Conservation (phyloP, 2,329 filamentous ascomycete genomes). For the Aspergillus novofumigatus region DNA sequence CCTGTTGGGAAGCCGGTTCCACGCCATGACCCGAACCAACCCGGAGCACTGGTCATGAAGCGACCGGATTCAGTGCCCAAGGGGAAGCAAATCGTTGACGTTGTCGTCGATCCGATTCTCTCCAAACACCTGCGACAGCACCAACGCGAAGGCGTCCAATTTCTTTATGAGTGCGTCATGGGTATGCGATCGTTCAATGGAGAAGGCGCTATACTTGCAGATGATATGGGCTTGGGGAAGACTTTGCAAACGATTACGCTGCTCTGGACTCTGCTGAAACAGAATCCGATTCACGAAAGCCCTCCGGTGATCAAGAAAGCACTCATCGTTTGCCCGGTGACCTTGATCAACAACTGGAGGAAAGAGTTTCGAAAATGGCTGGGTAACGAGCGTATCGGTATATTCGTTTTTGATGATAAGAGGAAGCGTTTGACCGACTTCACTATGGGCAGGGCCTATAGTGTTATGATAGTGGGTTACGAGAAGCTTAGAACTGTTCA, state of each 20-base stretch:
- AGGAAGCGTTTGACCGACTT: constrained; percentile 62
- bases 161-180: constrained; percentile 74
- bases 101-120: constrained; percentile 66
- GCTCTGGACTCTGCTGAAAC: constrained; percentile 68
- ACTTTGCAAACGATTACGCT: constrained; percentile 69
- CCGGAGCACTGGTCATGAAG: constrained; percentile 64
- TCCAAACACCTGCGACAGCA: constrained; percentile 61
- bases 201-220: constrained; percentile 66
- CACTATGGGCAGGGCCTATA: constrained; percentile 64
- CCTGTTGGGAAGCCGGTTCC: constrained; percentile 49
- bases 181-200: constrained; percentile 63
- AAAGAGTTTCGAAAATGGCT: constrained; percentile 72
- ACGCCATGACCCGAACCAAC: constrained; percentile 60
- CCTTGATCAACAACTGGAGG: constrained; percentile 68
- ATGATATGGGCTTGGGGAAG: constrained; percentile 74
- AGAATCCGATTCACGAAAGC: constrained; percentile 61
- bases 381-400: constrained; percentile 64
- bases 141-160: constrained; percentile 65
- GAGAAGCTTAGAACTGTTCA: constrained; percentile 64
- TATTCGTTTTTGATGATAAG: constrained; percentile 61
- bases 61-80: constrained; percentile 52
- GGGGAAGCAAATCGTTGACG: constrained; percentile 65
- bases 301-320: constrained; percentile 64
- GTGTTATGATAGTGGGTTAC: constrained; percentile 70
- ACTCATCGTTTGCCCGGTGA: constrained; percentile 68